Percentiles rank a stretch among this genome's conserved stretches.
These are phyloP conservation scores for Pyrenochaeta sp. DNA, from an alignment of 2,329 filamentous ascomycete genomes.

Conservation along the genomic window DNA sequence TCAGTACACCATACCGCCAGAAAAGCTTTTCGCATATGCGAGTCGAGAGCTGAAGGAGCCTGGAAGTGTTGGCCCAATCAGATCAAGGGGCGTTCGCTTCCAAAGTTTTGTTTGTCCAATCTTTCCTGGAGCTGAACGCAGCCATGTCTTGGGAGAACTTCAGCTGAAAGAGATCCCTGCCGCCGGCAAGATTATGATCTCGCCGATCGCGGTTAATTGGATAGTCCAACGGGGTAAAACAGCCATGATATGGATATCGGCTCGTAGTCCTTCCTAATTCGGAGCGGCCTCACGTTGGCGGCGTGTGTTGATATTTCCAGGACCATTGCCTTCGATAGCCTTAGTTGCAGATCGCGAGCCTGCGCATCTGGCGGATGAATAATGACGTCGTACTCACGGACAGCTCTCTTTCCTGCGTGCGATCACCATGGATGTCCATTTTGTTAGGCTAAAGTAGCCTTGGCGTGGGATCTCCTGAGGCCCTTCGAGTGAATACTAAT, in stretches of 20 bases:
- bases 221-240: not conserved
- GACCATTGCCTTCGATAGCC: not conserved
- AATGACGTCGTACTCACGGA: too few relatives aligned
- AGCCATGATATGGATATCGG: not conserved
- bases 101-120: slow-evolving; percentile 3
- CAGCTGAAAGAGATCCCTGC: slow-evolving; percentile 13
- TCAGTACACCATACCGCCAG: not conserved
- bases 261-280: not conserved
- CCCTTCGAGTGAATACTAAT: not conserved
- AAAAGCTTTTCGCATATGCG: not conserved
- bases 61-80: not conserved
- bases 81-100: slow-evolving; percentile 7
- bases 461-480: too few relatives aligned
- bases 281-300: not conserved
- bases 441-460: too few relatives aligned
- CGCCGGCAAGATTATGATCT: not conserved
- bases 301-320: not conserved
- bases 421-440: not conserved
- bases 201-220: not conserved
- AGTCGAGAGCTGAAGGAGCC: not conserved
- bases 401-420: not conserved
- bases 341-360: not conserved
- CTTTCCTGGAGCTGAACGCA: slow-evolving; percentile 3
- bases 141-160: slow-evolving; percentile 15
- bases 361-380: not conserved